Evolutionary conservation across 1,284 basidiomycete species (phyloP), one percentile per base, ranked within the genome.

Genomic region (Phylloporus sp.): DNA sequence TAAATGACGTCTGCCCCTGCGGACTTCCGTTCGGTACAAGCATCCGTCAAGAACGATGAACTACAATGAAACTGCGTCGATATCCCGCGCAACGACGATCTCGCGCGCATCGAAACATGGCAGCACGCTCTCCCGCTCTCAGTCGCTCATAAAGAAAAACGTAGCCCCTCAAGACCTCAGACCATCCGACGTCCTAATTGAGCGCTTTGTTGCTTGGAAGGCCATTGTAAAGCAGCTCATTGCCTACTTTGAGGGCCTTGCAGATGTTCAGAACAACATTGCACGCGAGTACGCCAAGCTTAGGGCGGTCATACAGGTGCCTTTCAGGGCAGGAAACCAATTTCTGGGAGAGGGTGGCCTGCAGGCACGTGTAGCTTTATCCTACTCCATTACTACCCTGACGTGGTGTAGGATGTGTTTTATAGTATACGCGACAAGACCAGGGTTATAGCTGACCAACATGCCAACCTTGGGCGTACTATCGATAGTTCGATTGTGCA

Each of bases 401-500:
- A n/a, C 45, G 35, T 23, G 4, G 5, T 62, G 5, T 37, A 97
- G 91, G 97, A 99, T 78, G 90, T 98, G 53, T 99, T 94, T 82
- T 99, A 97, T 82, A 90, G 87, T 70, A 93, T 99, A 73, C 90
- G 95, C 41, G 96, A 99, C 86, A 97, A 97, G 84, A 97, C 96
- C 4, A 93, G 97, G 68, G 84, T 89, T 67, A 96, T 99, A 73
- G 96, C 97, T 14, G 97, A 99, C 83, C 94, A 98, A 71, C 97
- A 99, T 79, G 95, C 97, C 32, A 98, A 97, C 78, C 89, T 99
- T 10, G 97, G 97, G 5, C 92, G 96, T 70, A 99, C 97, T 5
- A 94, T 99, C 77, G 97, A 99, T 76, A 94, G 94, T 57, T 98
- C 96, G 20, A 99, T 99, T 74, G 97, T 99, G 3, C 96, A 99